Evolutionary conservation across 345 rosid species (phyloP).

Genomic region (Eucalyptus virginea): DNA sequence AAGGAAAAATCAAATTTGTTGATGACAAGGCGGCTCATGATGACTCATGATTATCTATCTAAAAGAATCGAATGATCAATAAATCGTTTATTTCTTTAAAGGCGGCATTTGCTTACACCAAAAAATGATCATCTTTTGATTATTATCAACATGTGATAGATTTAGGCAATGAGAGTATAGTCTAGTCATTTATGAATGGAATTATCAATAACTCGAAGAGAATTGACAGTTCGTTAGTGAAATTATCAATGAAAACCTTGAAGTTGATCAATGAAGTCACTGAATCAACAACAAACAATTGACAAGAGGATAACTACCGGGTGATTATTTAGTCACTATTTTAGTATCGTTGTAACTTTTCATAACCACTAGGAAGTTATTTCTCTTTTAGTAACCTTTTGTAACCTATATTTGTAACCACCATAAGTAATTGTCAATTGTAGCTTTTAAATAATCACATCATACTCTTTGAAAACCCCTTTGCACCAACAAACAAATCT

Average conservation of each 20-base stretch:
- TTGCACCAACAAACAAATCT: not conserved
- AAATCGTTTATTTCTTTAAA: too few relatives aligned
- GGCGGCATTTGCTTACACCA: not conserved
- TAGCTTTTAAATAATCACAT: not conserved
- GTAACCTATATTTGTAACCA: not conserved
- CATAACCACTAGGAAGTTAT: not conserved
- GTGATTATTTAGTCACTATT: not conserved
- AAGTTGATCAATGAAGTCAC: not conserved
- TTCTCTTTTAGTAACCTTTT: not conserved
- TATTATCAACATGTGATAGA: not conserved
- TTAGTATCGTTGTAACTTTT: not conserved
- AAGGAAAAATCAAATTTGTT: too few relatives aligned
- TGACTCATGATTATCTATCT: not conserved
- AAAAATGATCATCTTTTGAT: not conserved
- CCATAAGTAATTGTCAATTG: rapidly evolving
- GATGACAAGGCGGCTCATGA: not conserved
- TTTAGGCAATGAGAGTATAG: not conserved
- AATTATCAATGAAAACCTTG: rapidly evolving
- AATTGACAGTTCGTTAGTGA: rapidly evolving
- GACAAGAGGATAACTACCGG: not conserved
- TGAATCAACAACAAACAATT: not conserved
- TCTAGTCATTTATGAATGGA: too few relatives aligned
- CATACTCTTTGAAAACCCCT: not conserved
- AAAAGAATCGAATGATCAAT: not conserved
- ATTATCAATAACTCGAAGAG: rapidly evolving